Percentiles rank a stretch among this genome's conserved stretches.
Conservation (phyloP, 306 rosid species). For the Dryas alaskensis region DNA sequence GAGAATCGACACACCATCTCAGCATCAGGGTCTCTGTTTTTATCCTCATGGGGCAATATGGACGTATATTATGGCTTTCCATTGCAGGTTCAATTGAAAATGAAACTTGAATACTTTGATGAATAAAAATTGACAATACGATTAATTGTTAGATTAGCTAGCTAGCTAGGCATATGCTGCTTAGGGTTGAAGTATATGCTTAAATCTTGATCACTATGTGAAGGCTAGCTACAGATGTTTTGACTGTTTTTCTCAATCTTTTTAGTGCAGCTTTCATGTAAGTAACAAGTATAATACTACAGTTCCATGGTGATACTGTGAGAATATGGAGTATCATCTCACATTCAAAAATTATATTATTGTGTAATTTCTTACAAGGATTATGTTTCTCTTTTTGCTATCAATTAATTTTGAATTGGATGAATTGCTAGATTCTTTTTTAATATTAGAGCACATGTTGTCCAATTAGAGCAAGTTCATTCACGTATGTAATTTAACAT, state of each 20-base stretch:
- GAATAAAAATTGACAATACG: background rate
- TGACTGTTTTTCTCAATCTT: background rate
- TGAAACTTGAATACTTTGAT: background rate
- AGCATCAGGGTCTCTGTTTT: slow-evolving; percentile 7
- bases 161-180: background rate
- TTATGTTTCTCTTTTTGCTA: no score
- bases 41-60: background rate
- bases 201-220: background rate
- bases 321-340: no score
- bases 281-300: no score
- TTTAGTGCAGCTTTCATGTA: background rate
- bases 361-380: no score
- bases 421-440: no score
- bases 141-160: background rate
- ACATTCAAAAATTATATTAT: no score
- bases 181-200: background rate
- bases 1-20: background rate
- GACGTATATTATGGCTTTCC: background rate
- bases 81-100: background rate
- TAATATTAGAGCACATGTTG: no score
- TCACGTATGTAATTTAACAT: no score
- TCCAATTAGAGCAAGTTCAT: no score
- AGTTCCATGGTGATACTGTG: background rate
- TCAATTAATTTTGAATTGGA: no score
- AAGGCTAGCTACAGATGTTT: background rate